Conservation (phyloP, 139 green algal genomes). For the Desmodesmus armatus region DNA sequence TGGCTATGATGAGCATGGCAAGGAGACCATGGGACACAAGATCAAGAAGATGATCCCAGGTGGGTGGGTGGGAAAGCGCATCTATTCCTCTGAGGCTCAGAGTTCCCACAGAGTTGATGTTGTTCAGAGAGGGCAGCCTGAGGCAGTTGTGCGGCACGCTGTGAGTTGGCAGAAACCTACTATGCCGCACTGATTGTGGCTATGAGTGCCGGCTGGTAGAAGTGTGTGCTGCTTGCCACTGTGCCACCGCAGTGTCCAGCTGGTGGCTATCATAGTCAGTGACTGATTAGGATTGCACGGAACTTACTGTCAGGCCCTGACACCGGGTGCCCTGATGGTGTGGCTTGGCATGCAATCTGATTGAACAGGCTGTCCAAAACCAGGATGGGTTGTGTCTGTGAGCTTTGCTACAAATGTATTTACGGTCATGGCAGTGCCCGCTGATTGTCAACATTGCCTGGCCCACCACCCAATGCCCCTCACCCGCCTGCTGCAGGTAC, state of each 20-base stretch:
- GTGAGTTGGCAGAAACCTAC: too few species aligned
- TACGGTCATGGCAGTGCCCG: not conserved
- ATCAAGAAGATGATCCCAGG: slow-evolving; percentile 38
- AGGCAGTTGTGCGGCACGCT: not conserved
- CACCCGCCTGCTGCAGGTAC: slow-evolving; percentile 1
- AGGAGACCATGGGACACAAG: slow-evolving; percentile 30
- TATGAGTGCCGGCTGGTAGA: not conserved
- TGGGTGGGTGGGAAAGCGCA: not conserved
- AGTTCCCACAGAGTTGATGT: too few species aligned
- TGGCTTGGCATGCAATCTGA: not conserved
- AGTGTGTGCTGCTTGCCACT: not conserved
- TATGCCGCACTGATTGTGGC: too few species aligned
- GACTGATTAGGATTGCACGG: too few species aligned
- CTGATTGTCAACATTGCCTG: not conserved
- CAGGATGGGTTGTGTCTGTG: not conserved
- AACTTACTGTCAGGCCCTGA: too few species aligned
- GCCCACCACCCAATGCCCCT: not conserved
- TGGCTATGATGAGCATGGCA: not conserved
- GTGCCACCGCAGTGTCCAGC: not conserved
- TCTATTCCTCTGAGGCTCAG: not conserved
- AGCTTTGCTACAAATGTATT: too few species aligned
- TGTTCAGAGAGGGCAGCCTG: too few species aligned
- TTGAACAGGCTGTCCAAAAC: not conserved
- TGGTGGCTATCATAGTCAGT: not conserved
- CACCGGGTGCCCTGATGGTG: too few species aligned